phyloP scores from a whole-genome alignment of 345 rosid genomes.

The Populus euphratica region DNA sequence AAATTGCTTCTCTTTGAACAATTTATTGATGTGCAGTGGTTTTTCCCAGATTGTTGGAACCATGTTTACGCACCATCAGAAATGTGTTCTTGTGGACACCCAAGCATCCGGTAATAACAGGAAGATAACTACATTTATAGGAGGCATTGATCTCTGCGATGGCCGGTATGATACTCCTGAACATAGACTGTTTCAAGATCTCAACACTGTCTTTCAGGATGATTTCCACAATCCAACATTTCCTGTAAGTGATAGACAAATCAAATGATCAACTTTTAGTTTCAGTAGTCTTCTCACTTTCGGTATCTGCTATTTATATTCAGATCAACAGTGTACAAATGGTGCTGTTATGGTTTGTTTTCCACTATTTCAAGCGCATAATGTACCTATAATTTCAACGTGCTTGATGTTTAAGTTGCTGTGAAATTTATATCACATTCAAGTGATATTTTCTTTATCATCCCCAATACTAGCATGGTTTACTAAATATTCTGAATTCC shows the following conservation, averaged over 20 bases:
- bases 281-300: not conserved
- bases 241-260: conserved; percentile 55
- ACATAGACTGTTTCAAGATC: conserved; percentile 57
- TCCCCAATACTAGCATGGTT: too few species aligned
- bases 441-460: conserved; percentile 1
- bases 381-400: not conserved
- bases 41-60: conserved; percentile 72
- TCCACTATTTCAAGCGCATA: not conserved
- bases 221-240: conserved; percentile 89
- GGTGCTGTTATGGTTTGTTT: not conserved
- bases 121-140: conserved; percentile 80
- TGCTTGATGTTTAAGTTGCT: not conserved
- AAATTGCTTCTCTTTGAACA: not conserved
- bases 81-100: conserved; percentile 85
- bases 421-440: not conserved
- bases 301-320: not conserved
- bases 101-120: conserved; percentile 70
- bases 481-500: not conserved
- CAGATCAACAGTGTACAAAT: conserved; percentile 1
- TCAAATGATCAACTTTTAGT: not conserved
- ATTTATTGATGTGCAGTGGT: conserved; percentile 13
- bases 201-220: conserved; percentile 58
- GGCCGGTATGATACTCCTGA: conserved; percentile 98
- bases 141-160: conserved; percentile 92
- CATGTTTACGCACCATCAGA: conserved; percentile 92